Conservation (phyloP, 2,329 filamentous ascomycete species). For the Fusarium sp. region DNA sequence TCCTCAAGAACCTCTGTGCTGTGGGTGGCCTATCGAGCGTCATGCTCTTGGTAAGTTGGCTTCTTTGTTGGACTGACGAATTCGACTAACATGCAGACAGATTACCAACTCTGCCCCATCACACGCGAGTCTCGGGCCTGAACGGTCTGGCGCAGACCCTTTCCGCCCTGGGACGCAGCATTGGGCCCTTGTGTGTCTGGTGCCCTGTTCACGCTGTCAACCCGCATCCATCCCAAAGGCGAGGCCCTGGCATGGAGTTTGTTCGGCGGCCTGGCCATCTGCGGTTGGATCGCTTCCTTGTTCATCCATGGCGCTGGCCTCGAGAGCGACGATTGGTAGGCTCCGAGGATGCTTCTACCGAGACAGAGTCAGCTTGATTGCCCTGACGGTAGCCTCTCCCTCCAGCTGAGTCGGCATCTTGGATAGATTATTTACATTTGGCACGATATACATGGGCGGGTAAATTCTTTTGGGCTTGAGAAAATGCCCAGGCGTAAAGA, state of each 20-base stretch:
- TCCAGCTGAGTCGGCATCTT: neutral
- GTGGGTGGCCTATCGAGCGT: slow-evolving; percentile 92
- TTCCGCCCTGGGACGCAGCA: slow-evolving; percentile 87
- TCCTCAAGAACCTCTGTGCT: slow-evolving; percentile 90
- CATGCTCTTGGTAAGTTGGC: slow-evolving; percentile 77
- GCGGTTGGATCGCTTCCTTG: slow-evolving; percentile 84
- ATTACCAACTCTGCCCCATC: slow-evolving; percentile 95
- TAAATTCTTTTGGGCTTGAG: slow-evolving; percentile 14
- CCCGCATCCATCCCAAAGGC: slow-evolving; percentile 79
- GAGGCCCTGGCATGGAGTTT: slow-evolving; percentile 88
- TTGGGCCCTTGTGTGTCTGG: slow-evolving; percentile 92
- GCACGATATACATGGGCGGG: neutral
- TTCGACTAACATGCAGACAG: slow-evolving; percentile 54
- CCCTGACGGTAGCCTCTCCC: neutral
- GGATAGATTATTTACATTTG: slow-evolving; percentile 17
- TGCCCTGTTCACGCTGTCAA: slow-evolving; percentile 84
- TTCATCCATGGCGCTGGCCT: slow-evolving; percentile 76
- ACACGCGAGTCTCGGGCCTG: slow-evolving; percentile 85
- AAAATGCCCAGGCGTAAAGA: slow-evolving; percentile 5
- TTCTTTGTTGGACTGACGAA: neutral
- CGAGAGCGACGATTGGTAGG: slow-evolving; percentile 68
- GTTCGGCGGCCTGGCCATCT: slow-evolving; percentile 84
- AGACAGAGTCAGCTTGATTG: slow-evolving; percentile 14
- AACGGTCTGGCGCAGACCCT: slow-evolving; percentile 96
- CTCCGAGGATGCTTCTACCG: slow-evolving; percentile 39